Evolutionary conservation across 768 basidiomycete genomes (phyloP).

Genomic region (Suillus occidentalis): DNA sequence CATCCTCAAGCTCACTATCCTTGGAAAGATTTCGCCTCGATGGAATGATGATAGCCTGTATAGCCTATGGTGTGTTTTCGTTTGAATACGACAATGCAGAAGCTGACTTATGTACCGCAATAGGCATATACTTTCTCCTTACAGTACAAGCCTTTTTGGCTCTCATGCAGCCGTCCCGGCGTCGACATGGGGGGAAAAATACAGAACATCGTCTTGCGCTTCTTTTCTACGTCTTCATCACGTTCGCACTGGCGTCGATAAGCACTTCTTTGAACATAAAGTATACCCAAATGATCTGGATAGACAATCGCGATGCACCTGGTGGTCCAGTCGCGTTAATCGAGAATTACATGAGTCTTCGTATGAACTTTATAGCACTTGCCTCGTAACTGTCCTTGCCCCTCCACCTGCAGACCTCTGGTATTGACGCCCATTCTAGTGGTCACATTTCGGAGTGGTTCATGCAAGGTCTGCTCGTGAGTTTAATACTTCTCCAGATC

Average conservation of each 20-base stretch:
- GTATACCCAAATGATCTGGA: slow-evolving; percentile 34
- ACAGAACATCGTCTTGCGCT: slow-evolving; percentile 11
- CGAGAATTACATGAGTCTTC: slow-evolving; percentile 13
- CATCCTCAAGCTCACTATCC: not conserved
- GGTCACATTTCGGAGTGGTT: slow-evolving; percentile 32
- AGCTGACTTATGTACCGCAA: not conserved
- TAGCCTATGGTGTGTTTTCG: not conserved
- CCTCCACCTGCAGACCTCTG: not conserved
- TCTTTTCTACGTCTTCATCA: slow-evolving; percentile 23
- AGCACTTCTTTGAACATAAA: slow-evolving; percentile 24
- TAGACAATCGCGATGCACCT: slow-evolving; percentile 25
- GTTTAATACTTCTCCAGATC: not conserved
- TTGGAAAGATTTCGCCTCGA: not conserved
- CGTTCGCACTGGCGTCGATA: slow-evolving; percentile 29
- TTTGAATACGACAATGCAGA: not conserved
- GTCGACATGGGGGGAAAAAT: not conserved
- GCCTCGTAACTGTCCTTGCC: slow-evolving; percentile 16
- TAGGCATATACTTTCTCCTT: slow-evolving; percentile 23
- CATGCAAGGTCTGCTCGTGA: slow-evolving; percentile 25
- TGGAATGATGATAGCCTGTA: not conserved
- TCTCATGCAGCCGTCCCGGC: slow-evolving; percentile 7
- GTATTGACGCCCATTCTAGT: slow-evolving; percentile 8
- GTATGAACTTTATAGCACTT: slow-evolving; percentile 22
- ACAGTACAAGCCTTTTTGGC: slow-evolving; percentile 17
- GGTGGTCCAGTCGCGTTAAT: slow-evolving; percentile 16